Evolutionary conservation across 495 filamentous ascomycete species (phyloP).

Genomic region (Talaromyces ruber): DNA sequence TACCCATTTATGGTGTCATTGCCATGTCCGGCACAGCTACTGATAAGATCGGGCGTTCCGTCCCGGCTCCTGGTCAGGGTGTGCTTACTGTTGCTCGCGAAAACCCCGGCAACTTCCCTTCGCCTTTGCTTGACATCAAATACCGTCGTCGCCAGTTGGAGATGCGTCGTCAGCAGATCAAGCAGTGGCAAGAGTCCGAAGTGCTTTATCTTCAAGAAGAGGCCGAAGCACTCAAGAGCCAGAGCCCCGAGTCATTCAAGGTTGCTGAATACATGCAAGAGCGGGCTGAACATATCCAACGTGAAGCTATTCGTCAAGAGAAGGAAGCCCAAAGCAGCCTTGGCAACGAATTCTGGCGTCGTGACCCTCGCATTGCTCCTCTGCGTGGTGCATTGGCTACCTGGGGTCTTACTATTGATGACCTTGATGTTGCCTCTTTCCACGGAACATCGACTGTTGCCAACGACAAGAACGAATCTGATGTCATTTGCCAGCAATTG

Average conservation of each 20-base stretch:
- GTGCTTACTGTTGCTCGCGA: slow-evolving; percentile 96
- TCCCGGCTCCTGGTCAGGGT: slow-evolving; percentile 93
- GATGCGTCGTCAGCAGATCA: slow-evolving; percentile 82
- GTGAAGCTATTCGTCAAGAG: slow-evolving; percentile 82
- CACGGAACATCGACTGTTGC: slow-evolving; percentile 97
- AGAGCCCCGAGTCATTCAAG: slow-evolving; percentile 55
- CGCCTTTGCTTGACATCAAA: slow-evolving; percentile 90
- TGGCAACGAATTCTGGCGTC: slow-evolving; percentile 98
- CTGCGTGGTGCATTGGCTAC: slow-evolving; percentile 90
- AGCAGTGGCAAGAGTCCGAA: slow-evolving; percentile 92
- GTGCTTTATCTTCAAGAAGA: slow-evolving; percentile 88
- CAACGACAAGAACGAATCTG: slow-evolving; percentile 99
- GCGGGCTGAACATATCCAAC: slow-evolving; percentile 76
- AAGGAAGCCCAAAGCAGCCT: slow-evolving; percentile 84
- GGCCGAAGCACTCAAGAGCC: slow-evolving; percentile 79
- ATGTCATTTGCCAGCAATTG: slow-evolving; percentile 94
- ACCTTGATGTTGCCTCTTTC: slow-evolving; percentile 92
- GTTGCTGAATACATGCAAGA: slow-evolving; percentile 82
- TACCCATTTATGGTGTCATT: slow-evolving; percentile 93
- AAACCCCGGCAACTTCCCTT: slow-evolving; percentile 81
- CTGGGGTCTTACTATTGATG: slow-evolving; percentile 97
- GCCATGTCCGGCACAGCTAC: slow-evolving; percentile 95
- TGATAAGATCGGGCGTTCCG: slow-evolving; percentile 96
- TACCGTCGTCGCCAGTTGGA: slow-evolving; percentile 94
- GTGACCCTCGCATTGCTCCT: slow-evolving; percentile 85